Conservation (phyloP, 1,284 basidiomycete genomes). For the Naganishia albida region DNA sequence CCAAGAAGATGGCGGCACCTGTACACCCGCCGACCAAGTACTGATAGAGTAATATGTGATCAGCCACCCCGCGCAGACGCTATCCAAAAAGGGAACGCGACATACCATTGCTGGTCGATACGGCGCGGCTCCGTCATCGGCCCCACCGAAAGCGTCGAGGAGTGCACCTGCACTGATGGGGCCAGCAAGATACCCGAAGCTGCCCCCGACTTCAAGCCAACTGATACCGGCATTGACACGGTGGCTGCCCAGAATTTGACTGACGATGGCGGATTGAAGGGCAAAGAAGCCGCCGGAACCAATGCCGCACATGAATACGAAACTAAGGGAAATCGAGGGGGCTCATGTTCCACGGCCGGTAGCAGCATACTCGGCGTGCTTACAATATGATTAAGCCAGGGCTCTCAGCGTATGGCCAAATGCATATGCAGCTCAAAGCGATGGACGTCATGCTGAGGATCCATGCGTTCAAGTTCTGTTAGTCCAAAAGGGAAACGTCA, state of each 20-base stretch:
- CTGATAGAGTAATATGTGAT: background rate
- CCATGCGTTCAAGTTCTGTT: slow-evolving; percentile 35
- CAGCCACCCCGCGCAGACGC: too few relatives aligned
- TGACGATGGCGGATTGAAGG: slow-evolving; percentile 35
- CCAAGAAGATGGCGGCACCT: slow-evolving; percentile 13
- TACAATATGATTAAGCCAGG: slow-evolving; percentile 33
- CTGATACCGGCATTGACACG: slow-evolving; percentile 34
- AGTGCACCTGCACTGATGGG: slow-evolving; percentile 36
- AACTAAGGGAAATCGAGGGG: slow-evolving; percentile 9
- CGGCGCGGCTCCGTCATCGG: slow-evolving; percentile 32
- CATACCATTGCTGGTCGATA: slow-evolving; percentile 37
- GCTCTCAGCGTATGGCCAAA: slow-evolving; percentile 35
- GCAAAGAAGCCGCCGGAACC: slow-evolving; percentile 38
- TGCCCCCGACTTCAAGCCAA: slow-evolving; percentile 34
- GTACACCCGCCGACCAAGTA: slow-evolving; percentile 24
- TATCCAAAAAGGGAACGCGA: background rate
- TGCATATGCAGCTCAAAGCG: slow-evolving; percentile 30
- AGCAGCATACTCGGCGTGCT: background rate
- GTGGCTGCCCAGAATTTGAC: slow-evolving; percentile 35
- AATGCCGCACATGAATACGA: slow-evolving; percentile 35
- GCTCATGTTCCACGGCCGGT: background rate
- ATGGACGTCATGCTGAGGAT: slow-evolving; percentile 30
- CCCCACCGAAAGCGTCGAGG: slow-evolving; percentile 37
- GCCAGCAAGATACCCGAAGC: slow-evolving; percentile 35
- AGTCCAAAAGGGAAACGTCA: background rate